phyloP scores from a whole-genome alignment of 1,139 yeast species.

The Lodderomyces jiufengensis region DNA sequence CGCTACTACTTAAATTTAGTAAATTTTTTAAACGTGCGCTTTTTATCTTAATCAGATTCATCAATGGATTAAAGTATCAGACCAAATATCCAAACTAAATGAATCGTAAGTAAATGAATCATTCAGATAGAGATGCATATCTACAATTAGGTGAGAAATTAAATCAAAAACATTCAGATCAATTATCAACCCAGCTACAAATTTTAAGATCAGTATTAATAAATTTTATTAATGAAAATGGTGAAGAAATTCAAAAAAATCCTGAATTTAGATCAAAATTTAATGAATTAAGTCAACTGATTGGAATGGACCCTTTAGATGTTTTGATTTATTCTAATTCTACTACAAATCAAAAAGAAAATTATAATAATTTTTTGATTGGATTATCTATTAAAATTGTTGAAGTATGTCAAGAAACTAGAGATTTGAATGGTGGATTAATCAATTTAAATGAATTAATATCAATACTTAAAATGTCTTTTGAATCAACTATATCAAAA shows the following conservation, averaged over 20 bases:
- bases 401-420: conserved; percentile 68
- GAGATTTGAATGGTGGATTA: conserved; percentile 77
- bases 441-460: conserved; percentile 60
- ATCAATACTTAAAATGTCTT: conserved; percentile 20
- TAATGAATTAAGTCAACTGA: conserved; percentile 68
- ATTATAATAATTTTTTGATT: conserved; percentile 51
- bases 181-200: conserved; percentile 54
- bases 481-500: conserved; percentile 12
- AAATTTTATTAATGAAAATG: conserved; percentile 61
- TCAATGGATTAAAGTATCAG: no score
- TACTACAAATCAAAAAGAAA: conserved; percentile 18
- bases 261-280: conserved; percentile 67
- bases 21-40: no score
- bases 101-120: no score
- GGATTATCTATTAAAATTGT: conserved; percentile 70
- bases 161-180: conserved; percentile 43
- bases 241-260: conserved; percentile 59
- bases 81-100: no score
- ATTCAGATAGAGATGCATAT: conserved; percentile 27
- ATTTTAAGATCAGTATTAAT: conserved; percentile 61
- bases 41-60: no score
- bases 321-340: conserved; percentile 29
- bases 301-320: conserved; percentile 82
- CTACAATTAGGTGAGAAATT: conserved; percentile 23
- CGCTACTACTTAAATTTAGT: no score